A percentile compares a stretch with the other conserved stretches of the same genome.
Conservation (phyloP, 2,329 filamentous ascomycete genomes). For the Dothidotthia symphoricarpi region DNA sequence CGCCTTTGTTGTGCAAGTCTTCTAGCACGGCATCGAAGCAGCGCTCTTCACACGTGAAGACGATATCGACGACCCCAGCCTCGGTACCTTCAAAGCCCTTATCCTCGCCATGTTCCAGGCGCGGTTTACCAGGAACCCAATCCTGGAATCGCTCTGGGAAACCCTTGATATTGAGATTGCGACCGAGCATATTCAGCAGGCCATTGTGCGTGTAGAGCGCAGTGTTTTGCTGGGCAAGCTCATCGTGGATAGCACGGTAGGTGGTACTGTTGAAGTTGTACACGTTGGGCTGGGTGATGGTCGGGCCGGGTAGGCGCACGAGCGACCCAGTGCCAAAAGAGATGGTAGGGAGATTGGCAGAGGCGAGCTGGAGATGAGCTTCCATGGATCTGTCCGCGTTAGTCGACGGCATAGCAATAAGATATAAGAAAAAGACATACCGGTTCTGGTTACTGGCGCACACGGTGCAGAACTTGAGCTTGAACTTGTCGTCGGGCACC, state of each 20-base stretch:
- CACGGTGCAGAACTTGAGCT: constrained; percentile 96
- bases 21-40: constrained; percentile 98
- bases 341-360: constrained; percentile 85
- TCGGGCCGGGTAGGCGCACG: constrained; percentile 87
- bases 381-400: constrained; percentile 76
- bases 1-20: constrained; percentile 81
- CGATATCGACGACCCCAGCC: constrained; percentile 84
- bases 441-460: constrained; percentile 98
- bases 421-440: constrained; percentile 50
- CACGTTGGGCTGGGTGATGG: constrained; percentile 90
- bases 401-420: constrained; percentile 3
- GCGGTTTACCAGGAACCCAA: constrained; percentile 84
- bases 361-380: constrained; percentile 88
- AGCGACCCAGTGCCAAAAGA: constrained; percentile 96
- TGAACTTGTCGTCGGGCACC: constrained; percentile 61
- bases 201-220: constrained; percentile 89
- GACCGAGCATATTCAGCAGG: constrained; percentile 90
- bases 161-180: constrained; percentile 90
- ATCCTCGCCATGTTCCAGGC: constrained; percentile 68
- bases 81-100: constrained; percentile 79
- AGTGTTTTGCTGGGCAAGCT: constrained; percentile 81
- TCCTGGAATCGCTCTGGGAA: constrained; percentile 97
- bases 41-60: constrained; percentile 95
- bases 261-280: constrained; percentile 98
- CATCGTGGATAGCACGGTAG: constrained; percentile 91